Evolutionary conservation across 1,284 basidiomycete genomes (phyloP).

Genomic region (Papiliotrema laurentii): DNA sequence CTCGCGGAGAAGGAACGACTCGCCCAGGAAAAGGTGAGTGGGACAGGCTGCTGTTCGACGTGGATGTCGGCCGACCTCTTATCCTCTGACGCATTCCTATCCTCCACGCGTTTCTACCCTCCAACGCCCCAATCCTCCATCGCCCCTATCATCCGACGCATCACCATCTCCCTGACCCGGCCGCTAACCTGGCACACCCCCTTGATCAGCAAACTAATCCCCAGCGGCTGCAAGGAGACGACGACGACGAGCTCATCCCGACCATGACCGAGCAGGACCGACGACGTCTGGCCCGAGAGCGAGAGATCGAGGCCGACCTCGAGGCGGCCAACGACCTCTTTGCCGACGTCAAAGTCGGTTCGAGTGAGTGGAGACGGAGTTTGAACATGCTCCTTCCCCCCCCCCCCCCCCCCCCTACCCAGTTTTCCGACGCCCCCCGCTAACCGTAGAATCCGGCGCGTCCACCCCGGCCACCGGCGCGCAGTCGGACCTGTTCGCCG

Average conservation of each 20-base stretch:
- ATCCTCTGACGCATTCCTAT: no score
- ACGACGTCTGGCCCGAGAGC: constrained; percentile 66
- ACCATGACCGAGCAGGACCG: constrained; percentile 61
- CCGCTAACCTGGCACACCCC: no score
- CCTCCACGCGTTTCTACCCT: no score
- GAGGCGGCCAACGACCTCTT: constrained; percentile 75
- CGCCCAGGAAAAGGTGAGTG: constrained; percentile 53
- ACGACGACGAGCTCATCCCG: constrained; percentile 73
- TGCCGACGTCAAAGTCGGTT: constrained; percentile 63
- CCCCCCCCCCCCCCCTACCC: neutral
- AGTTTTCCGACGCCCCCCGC: no score
- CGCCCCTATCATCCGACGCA: no score
- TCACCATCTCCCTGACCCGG: no score
- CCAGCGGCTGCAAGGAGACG: constrained; percentile 6
- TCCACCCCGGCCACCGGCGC: constrained; percentile 46
- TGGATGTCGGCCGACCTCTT: no score
- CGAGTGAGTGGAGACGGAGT: no score
- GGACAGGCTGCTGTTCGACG: neutral
- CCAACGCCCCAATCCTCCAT: no score
- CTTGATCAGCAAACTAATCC: neutral
- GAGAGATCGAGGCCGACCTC: constrained; percentile 77
- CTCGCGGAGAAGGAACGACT: constrained; percentile 69
- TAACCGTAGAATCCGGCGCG: neutral
- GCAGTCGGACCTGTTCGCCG: constrained; percentile 67
- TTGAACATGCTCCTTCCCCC: no score